Percentiles rank a stretch among this genome's conserved stretches.
Conservation (phyloP, 768 basidiomycete genomes). For the Leccinum subgranulosum region DNA sequence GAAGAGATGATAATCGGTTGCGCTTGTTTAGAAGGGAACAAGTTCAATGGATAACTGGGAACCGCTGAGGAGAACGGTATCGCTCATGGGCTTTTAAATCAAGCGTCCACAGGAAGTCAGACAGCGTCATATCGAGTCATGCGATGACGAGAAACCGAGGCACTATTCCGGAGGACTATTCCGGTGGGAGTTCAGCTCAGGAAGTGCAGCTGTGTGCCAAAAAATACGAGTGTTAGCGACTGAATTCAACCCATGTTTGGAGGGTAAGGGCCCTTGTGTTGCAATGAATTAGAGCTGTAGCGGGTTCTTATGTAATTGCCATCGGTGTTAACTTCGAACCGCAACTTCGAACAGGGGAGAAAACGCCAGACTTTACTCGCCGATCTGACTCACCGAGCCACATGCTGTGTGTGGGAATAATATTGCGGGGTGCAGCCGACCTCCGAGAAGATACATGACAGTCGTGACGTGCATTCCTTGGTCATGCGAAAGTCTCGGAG, state of each 20-base stretch:
- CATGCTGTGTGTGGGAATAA: conserved; percentile 30
- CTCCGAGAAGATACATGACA: conserved; percentile 6
- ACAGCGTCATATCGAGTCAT: conserved; percentile 24
- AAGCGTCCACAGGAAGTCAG: conserved; percentile 22
- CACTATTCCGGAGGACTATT: conserved; percentile 1
- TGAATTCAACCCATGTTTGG: conserved; percentile 19
- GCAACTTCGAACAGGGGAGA: conserved; percentile 11
- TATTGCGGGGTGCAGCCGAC: conserved; percentile 6
- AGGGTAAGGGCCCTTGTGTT: conserved; percentile 6
- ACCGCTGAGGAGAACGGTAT: conserved; percentile 3
- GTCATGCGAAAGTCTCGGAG: background rate
- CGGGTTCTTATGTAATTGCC: conserved; percentile 10
- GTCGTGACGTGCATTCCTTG: background rate
- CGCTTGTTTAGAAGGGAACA: background rate
- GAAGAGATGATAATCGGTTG: background rate
- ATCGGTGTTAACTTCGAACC: conserved; percentile 21
- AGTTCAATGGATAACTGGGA: conserved; percentile 5
- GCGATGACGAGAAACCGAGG: conserved; percentile 17
- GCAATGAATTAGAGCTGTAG: conserved; percentile 15
- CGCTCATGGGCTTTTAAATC: conserved; percentile 21
- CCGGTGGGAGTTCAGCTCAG: conserved; percentile 10
- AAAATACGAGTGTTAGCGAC: conserved; percentile 1
- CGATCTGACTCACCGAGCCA: conserved; percentile 27
- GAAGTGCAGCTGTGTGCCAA: conserved; percentile 18
- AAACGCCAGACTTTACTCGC: conserved; percentile 28